Percentiles rank a stretch among this genome's conserved stretches.
Conservation (phyloP, 352 stramenopile genomes). For the Phytophthora podocarpi region DNA sequence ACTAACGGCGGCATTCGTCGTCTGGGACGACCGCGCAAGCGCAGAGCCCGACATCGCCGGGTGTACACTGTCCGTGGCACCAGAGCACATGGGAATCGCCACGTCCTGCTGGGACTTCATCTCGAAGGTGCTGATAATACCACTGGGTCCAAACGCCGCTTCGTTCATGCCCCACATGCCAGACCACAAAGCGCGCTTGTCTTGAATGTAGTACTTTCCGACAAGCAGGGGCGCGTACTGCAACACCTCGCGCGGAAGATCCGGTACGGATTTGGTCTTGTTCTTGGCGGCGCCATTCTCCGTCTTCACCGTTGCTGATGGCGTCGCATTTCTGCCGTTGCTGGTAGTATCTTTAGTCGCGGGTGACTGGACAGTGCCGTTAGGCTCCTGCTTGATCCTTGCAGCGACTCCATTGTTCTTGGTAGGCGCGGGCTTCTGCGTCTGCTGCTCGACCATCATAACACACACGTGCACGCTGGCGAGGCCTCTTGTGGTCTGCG, state of each 20-base stretch:
- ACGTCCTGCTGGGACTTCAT: constrained; percentile 90
- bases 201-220: constrained; percentile 86
- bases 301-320: constrained; percentile 22
- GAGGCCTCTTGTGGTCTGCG: constrained; percentile 17
- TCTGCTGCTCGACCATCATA: constrained; percentile 65
- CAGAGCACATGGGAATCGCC: constrained; percentile 50
- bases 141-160: constrained; percentile 72
- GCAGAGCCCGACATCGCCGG: constrained; percentile 50
- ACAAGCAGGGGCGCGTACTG: constrained; percentile 78
- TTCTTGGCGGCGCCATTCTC: constrained; percentile 21
- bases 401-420: constrained; percentile 8
- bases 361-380: background rate
- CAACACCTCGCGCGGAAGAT: constrained; percentile 60
- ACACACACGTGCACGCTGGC: constrained; percentile 63
- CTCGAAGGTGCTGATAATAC: constrained; percentile 82
- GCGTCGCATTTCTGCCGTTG: background rate
- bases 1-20: constrained; percentile 41
- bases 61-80: constrained; percentile 45
- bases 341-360: background rate
- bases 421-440: constrained; percentile 29
- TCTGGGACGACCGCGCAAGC: constrained; percentile 58
- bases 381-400: constrained; percentile 27
- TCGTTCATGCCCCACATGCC: constrained; percentile 88
- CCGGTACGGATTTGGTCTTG: constrained; percentile 21
- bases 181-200: constrained; percentile 80